A percentile compares a stretch with the other conserved stretches of the same genome.
Conservation (phyloP, 345 rosid species). For the Sonneratia alba region DNA sequence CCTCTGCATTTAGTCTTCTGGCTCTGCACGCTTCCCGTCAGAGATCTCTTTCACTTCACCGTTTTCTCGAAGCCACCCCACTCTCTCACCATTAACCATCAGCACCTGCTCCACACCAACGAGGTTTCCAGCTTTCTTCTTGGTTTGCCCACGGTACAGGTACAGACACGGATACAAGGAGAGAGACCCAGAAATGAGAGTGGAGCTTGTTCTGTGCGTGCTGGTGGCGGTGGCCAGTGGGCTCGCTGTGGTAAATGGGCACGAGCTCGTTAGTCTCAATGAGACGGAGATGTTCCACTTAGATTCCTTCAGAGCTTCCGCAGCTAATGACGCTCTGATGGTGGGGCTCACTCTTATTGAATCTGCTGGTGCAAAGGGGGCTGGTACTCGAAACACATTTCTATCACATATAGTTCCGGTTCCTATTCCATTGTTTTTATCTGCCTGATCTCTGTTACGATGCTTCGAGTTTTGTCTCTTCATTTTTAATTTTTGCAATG, state of each 20-base stretch:
- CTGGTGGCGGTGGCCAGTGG: slow-evolving; percentile 18
- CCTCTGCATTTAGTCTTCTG: background rate
- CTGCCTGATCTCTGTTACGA: background rate
- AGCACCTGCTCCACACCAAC: background rate
- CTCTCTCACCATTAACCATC: background rate
- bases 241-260: slow-evolving; percentile 21
- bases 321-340: slow-evolving; percentile 34
- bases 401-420: background rate
- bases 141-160: background rate
- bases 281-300: slow-evolving; percentile 45
- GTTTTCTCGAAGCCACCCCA: background rate
- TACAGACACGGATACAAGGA: background rate
- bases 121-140: background rate
- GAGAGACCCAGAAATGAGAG: background rate
- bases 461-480: background rate
- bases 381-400: slow-evolving; percentile 33
- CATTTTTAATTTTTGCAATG: background rate
- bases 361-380: slow-evolving; percentile 68
- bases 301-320: slow-evolving; percentile 34
- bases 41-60: background rate
- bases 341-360: slow-evolving; percentile 84
- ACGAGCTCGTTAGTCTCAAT: slow-evolving; percentile 29
- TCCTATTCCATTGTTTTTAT: background rate
- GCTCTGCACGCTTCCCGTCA: background rate
- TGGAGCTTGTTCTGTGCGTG: background rate